These are phyloP conservation scores for Saxispiralis lemnorum DNA, from an alignment of 495 filamentous ascomycete genomes.

Conservation along the genomic window DNA sequence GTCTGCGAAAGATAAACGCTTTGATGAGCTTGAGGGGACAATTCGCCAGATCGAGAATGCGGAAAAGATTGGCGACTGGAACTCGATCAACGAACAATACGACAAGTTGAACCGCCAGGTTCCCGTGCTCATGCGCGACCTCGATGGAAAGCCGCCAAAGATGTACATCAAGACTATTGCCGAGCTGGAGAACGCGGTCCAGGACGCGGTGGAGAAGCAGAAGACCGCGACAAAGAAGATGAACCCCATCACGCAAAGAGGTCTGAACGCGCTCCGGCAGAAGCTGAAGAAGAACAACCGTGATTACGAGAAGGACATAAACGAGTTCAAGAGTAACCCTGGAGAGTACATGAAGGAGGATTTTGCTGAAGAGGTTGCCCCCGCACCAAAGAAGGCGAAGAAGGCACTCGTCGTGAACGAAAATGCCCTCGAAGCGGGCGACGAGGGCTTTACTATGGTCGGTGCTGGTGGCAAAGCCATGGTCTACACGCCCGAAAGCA, in stretches of 20 bases:
- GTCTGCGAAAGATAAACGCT: slow-evolving; percentile 92
- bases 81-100: slow-evolving; percentile 69
- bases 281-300: slow-evolving; percentile 96
- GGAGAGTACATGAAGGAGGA: slow-evolving; percentile 76
- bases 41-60: slow-evolving; percentile 87
- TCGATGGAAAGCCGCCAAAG: slow-evolving; percentile 57
- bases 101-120: slow-evolving; percentile 93
- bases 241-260: slow-evolving; percentile 87
- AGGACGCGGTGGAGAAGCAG: slow-evolving; percentile 81
- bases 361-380: slow-evolving; percentile 46
- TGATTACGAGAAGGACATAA: slow-evolving; percentile 72
- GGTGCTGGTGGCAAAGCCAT: slow-evolving; percentile 72
- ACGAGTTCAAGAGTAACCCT: slow-evolving; percentile 68
- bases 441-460: slow-evolving; percentile 75
- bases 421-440: slow-evolving; percentile 31
- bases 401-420: slow-evolving; percentile 22
- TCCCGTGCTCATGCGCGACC: slow-evolving; percentile 50
- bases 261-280: slow-evolving; percentile 91
- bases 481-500: slow-evolving; percentile 88
- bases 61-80: slow-evolving; percentile 94
- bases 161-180: slow-evolving; percentile 81
- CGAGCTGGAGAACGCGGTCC: slow-evolving; percentile 89
- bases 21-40: slow-evolving; percentile 80
- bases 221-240: slow-evolving; percentile 96
- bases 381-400: slow-evolving; percentile 33